A percentile compares a stretch with the other conserved stretches of the same genome.
These are phyloP conservation scores for Staphylotrichum longicolle DNA, from an alignment of 495 filamentous ascomycete species.

Conservation along the genomic window DNA sequence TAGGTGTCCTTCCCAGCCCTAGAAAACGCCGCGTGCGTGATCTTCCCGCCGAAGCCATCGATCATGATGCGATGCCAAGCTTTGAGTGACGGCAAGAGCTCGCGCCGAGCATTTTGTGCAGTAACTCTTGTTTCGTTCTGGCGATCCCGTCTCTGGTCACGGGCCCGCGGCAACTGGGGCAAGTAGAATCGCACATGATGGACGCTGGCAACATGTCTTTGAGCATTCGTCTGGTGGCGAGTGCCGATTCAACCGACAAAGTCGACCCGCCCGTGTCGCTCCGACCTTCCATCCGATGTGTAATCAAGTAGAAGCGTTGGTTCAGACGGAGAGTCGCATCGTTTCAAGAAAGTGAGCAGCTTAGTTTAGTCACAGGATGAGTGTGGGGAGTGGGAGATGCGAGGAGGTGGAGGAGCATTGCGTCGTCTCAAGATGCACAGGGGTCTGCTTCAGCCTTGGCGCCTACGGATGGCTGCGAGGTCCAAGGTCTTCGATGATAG, in stretches of 20 bases:
- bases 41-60: conserved; percentile 1
- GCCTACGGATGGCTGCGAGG: too few species aligned
- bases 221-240: too few species aligned
- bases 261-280: neutral
- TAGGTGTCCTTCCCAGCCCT: neutral
- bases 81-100: conserved; percentile 1
- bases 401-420: conserved; percentile 2
- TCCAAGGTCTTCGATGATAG: too few species aligned
- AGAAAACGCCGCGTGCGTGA: conserved; percentile 11
- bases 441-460: conserved; percentile 14
- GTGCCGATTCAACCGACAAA: conserved; percentile 3
- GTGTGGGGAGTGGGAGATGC: neutral
- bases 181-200: neutral
- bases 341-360: conserved; percentile 10
- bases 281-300: neutral
- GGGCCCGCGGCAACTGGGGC: neutral
- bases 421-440: conserved; percentile 17
- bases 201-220: neutral
- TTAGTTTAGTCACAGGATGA: neutral
- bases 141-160: conserved; percentile 4
- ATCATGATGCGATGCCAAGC: conserved; percentile 9
- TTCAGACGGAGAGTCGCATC: neutral
- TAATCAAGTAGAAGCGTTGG: neutral
- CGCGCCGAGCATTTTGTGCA: conserved; percentile 2
- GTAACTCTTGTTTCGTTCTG: conserved; percentile 17